phyloP scores from a whole-genome alignment of 2,329 filamentous ascomycete species.

The Aspergillus sp. region DNA sequence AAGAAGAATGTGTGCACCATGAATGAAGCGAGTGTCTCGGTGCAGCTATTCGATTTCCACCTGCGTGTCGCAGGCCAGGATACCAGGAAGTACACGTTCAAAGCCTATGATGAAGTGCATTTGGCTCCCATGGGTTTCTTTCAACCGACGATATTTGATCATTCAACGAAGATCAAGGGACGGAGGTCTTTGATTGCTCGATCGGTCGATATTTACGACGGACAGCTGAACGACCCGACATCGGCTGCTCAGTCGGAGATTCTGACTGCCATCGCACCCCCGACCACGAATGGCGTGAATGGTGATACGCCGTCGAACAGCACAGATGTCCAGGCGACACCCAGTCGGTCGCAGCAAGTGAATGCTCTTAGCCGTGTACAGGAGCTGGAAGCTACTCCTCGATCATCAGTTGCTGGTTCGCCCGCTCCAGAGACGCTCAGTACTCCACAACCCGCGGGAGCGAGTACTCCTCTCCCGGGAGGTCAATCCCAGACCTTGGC shows the following conservation, averaged over 20 bases:
- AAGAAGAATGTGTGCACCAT: slow-evolving; percentile 93
- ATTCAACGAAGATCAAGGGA: slow-evolving; percentile 72
- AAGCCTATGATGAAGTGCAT: slow-evolving; percentile 94
- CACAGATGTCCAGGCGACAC: slow-evolving; percentile 40
- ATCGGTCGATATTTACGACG: slow-evolving; percentile 92
- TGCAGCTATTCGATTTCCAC: slow-evolving; percentile 86
- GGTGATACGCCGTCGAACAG: slow-evolving; percentile 36
- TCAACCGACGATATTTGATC: slow-evolving; percentile 82
- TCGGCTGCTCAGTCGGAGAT: slow-evolving; percentile 78
- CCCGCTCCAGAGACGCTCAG: slow-evolving; percentile 74
- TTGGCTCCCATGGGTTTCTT: slow-evolving; percentile 96
- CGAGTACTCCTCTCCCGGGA: slow-evolving; percentile 39
- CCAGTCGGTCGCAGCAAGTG: slow-evolving; percentile 58
- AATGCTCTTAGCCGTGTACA: slow-evolving; percentile 68
- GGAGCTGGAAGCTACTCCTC: slow-evolving; percentile 72
- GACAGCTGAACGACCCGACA: slow-evolving; percentile 83
- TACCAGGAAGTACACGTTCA: slow-evolving; percentile 91
- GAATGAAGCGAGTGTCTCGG: slow-evolving; percentile 83
- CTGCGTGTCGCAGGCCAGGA: slow-evolving; percentile 83
- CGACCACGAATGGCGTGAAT: slow-evolving; percentile 25
- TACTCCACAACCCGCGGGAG: slow-evolving; percentile 58
- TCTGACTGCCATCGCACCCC: slow-evolving; percentile 50
- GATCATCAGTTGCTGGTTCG: slow-evolving; percentile 81
- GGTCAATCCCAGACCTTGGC: slow-evolving; percentile 27
- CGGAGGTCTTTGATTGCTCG: slow-evolving; percentile 79